These are phyloP conservation scores for Metschnikowia drakensbergensis DNA, from an alignment of 805 yeast species.

Conservation along the genomic window DNA sequence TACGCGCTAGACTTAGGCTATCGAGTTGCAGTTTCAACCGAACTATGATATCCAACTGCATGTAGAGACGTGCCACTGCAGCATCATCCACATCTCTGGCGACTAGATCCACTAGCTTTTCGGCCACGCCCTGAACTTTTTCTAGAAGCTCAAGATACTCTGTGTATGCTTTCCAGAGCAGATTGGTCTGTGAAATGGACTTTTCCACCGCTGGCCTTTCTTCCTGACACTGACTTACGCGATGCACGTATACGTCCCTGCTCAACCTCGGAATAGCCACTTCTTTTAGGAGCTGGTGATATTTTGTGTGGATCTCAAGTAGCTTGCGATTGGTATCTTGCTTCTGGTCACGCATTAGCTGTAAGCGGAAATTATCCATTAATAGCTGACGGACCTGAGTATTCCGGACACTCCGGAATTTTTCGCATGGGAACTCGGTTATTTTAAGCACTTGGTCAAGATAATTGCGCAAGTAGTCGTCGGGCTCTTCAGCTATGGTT, in stretches of 20 bases:
- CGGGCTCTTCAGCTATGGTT: not conserved
- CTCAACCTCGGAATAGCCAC: constrained; percentile 29
- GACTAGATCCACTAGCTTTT: constrained; percentile 4
- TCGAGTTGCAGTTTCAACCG: constrained; percentile 7
- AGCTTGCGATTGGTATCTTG: constrained; percentile 23
- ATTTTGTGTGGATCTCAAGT: constrained; percentile 21
- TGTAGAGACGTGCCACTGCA: constrained; percentile 9
- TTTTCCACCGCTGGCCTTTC: not conserved
- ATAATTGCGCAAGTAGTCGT: constrained; percentile 25
- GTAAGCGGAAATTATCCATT: constrained; percentile 27
- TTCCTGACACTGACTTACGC: constrained; percentile 1
- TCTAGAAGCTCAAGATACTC: constrained; percentile 10
- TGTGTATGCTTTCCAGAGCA: constrained; percentile 12
- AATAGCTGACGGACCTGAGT: constrained; percentile 22
- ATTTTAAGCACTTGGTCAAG: constrained; percentile 18
- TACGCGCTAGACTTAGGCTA: not conserved
- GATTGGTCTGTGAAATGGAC: constrained; percentile 1
- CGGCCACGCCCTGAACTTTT: constrained; percentile 1
- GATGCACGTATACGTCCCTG: constrained; percentile 14
- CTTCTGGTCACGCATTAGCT: constrained; percentile 18
- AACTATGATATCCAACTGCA: constrained; percentile 14
- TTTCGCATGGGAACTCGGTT: constrained; percentile 1
- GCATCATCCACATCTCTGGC: constrained; percentile 7
- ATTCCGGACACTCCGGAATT: constrained; percentile 11
- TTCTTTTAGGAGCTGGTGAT: constrained; percentile 28